Conservation (phyloP, 805 yeast genomes). For the Suhomyces faveliae region DNA sequence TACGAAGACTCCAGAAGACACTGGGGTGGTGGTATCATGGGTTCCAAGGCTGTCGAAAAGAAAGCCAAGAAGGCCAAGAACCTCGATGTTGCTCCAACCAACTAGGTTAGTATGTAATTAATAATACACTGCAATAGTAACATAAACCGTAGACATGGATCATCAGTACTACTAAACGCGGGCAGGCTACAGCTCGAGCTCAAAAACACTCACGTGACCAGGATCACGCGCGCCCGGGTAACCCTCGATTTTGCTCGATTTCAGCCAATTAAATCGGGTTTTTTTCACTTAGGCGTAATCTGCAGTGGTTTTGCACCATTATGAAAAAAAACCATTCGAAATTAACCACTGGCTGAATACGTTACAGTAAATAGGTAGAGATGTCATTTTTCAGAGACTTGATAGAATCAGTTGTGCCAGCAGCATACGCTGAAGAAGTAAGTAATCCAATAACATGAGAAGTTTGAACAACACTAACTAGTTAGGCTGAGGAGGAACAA, state of each 20-base stretch:
- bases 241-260: constrained; percentile 4
- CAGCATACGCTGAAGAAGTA: constrained; percentile 81
- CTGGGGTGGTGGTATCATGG: constrained; percentile 99
- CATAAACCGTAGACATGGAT: background rate
- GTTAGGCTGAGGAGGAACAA: constrained; percentile 27
- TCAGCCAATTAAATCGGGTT: constrained; percentile 27
- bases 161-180: background rate
- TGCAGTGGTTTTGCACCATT: constrained; percentile 6
- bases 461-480: constrained; percentile 14
- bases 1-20: constrained; percentile 95
- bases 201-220: background rate
- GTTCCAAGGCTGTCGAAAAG: constrained; percentile 89
- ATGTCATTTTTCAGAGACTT: constrained; percentile 65
- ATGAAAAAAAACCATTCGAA: constrained; percentile 8
- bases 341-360: background rate
- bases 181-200: background rate
- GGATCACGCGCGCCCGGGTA: constrained; percentile 2
- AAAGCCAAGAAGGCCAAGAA: constrained; percentile 71
- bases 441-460: constrained; percentile 18
- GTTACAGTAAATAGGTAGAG: constrained; percentile 2
- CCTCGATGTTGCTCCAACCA: constrained; percentile 33
- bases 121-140: constrained; percentile 1
- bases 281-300: constrained; percentile 22
- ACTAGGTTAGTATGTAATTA: constrained; percentile 7
- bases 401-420: constrained; percentile 76